Evolutionary conservation across 2,329 filamentous ascomycete genomes (phyloP).

Genomic region (Aspergillus neoniger): DNA sequence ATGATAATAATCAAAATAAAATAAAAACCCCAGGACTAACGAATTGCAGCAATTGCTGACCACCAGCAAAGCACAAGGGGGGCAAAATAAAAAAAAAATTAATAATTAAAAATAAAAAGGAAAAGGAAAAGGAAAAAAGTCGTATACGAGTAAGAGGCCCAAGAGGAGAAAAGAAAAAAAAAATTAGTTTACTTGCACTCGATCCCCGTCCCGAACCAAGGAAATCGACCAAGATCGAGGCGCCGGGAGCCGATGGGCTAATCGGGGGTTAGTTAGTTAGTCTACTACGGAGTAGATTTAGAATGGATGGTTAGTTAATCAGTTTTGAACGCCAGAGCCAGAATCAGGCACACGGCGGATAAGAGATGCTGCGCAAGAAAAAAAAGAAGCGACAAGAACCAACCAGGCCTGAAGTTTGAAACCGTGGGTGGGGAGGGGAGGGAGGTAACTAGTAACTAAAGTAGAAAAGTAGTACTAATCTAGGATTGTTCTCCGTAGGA

Average conservation of each 20-base stretch:
- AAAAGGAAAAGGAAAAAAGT: neutral
- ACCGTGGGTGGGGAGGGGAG: too few species aligned
- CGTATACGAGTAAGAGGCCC: neutral
- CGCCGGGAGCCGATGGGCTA: neutral
- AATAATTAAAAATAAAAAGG: neutral
- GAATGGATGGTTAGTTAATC: too few species aligned
- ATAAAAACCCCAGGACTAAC: neutral
- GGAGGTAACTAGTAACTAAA: too few species aligned
- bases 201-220: constrained; percentile 3
- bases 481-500: too few species aligned
- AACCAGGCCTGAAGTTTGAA: too few species aligned
- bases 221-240: neutral
- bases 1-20: neutral
- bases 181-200: neutral
- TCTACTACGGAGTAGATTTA: too few species aligned
- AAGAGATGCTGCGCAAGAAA: neutral
- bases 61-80: neutral
- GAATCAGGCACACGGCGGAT: neutral
- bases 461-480: too few species aligned
- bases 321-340: too few species aligned
- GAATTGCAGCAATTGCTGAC: neutral
- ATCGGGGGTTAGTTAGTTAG: neutral
- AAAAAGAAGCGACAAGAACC: neutral
- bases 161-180: constrained; percentile 1
- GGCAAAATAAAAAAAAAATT: neutral